Conservation (phyloP, 2,329 filamentous ascomycete species). For the Camptophora hylomeconis region DNA sequence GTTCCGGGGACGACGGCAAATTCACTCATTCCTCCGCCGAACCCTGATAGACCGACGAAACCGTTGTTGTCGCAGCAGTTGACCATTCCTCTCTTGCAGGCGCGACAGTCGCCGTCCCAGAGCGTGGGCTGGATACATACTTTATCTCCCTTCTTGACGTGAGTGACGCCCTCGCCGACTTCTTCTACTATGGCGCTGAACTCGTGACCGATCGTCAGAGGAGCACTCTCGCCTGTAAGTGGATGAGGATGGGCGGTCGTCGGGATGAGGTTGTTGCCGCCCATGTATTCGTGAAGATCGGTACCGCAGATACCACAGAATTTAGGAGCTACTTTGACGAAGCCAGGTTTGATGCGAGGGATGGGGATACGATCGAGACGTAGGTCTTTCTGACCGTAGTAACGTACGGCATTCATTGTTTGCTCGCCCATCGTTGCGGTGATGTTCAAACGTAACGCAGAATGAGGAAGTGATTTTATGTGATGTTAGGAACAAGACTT, state of each 20-base stretch:
- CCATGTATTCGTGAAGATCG: constrained; percentile 35
- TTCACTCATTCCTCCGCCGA: constrained; percentile 40
- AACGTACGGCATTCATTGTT: constrained; percentile 34
- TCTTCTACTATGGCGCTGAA: constrained; percentile 40
- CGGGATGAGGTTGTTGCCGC: constrained; percentile 36
- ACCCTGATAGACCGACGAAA: constrained; percentile 39
- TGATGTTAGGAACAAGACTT: too few relatives aligned
- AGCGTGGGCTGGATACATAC: constrained; percentile 42
- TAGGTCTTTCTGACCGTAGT: constrained; percentile 32
- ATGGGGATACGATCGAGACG: constrained; percentile 30
- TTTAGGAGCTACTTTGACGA: constrained; percentile 25
- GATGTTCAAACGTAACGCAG: background rate
- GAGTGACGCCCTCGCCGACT: constrained; percentile 35
- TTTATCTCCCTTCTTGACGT: constrained; percentile 35
- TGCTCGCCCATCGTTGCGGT: too few relatives aligned
- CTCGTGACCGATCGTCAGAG: constrained; percentile 41
- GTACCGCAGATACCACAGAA: constrained; percentile 22
- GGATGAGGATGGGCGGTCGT: constrained; percentile 35
- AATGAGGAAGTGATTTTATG: too few relatives aligned
- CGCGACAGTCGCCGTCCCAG: constrained; percentile 39
- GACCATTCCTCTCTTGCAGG: constrained; percentile 38
- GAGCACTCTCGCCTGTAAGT: constrained; percentile 38
- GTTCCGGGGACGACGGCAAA: constrained; percentile 36
- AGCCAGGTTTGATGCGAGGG: constrained; percentile 25
- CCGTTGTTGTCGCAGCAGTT: constrained; percentile 44